phyloP scores from a whole-genome alignment of 495 filamentous ascomycete species.

The Pyrenula massariospora region DNA sequence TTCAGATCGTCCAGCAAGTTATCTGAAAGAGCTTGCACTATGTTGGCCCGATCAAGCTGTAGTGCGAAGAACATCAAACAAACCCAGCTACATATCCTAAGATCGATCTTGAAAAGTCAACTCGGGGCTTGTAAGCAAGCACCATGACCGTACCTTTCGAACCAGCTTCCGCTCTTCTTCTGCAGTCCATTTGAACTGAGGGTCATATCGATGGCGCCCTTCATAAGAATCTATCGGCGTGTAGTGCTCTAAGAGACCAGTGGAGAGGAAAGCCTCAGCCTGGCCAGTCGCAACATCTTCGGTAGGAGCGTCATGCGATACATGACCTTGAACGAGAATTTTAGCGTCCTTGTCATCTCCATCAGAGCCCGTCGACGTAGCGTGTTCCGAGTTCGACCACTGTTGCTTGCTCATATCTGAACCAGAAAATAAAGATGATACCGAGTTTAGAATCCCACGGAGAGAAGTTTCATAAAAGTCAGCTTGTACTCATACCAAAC shows the following conservation, averaged over 20 bases:
- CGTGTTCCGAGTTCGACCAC: background rate
- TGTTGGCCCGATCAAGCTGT: slow-evolving; percentile 69
- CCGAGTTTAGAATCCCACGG: too few species aligned
- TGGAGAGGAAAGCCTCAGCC: slow-evolving; percentile 7
- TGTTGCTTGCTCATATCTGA: background rate
- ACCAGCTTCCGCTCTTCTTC: slow-evolving; percentile 58
- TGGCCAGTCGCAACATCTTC: slow-evolving; percentile 5
- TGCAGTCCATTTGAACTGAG: slow-evolving; percentile 57
- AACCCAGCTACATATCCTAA: slow-evolving; percentile 47
- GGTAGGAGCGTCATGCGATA: background rate
- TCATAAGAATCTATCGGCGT: slow-evolving; percentile 53
- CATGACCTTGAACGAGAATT: background rate
- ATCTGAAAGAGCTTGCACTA: slow-evolving; percentile 59
- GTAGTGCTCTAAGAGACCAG: slow-evolving; percentile 29
- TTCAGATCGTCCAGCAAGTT: slow-evolving; percentile 50
- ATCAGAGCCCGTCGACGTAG: background rate
- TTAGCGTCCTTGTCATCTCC: background rate
- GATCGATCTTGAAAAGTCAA: slow-evolving; percentile 32
- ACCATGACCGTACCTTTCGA: slow-evolving; percentile 37
- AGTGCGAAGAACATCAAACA: slow-evolving; percentile 78
- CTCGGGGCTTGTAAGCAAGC: slow-evolving; percentile 15
- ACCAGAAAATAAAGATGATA: too few species aligned
- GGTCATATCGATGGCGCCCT: slow-evolving; percentile 65
- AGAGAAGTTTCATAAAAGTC: too few species aligned
- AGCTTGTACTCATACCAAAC: too few species aligned